Evolutionary conservation across 768 basidiomycete genomes (phyloP), one percentile per base, ranked within the genome.

Genomic region (Boletus rufocinnamomeus): DNA sequence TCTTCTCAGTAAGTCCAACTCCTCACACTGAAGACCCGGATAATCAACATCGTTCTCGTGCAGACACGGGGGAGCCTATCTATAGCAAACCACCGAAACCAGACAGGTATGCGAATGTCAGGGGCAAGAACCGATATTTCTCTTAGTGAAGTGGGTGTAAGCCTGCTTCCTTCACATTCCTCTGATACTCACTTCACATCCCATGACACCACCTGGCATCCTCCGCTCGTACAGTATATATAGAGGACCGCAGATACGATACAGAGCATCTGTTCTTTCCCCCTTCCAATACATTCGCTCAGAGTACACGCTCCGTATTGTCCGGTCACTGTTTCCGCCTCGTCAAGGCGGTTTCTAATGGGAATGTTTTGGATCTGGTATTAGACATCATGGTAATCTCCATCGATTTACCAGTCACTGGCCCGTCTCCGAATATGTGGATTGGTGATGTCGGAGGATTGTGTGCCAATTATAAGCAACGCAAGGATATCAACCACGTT

Each of bases 1-100:
- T 61, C 74, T 87, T 35, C 74, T 93, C 59, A 79, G 93, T 89
- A 68, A 75, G 91, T 84, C 38, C 23, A 3, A 13, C 6, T 17
- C 28, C 6, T 32, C 2, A 5, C 14, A 8, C 41, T 19, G 6
- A 45, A 50, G 19, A 23, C 6, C 6, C 8, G 27, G 27, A n/a
- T 59, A 25, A 37, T 51, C 28, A 52, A 28, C 2, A n/a, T 14
- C 27, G 11, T 21, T 35, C 25, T 50, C 21, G 21, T 44, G 50
- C 55, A 73, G 72, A 64, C 43, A 54, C 13, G 21, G 56, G 53
- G 6, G 72, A 75, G 30, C 57, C 63, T 21, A 50, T 61, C 41
- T 73, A 67, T 50, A 70, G 72, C 8, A 68, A 47, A 25, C 65
- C 63, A 48, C 72, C 69, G 10, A 75, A 70, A 54, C 64, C 64